Conservation (phyloP, 345 rosid genomes). For the Aquilaria sinensis region DNA sequence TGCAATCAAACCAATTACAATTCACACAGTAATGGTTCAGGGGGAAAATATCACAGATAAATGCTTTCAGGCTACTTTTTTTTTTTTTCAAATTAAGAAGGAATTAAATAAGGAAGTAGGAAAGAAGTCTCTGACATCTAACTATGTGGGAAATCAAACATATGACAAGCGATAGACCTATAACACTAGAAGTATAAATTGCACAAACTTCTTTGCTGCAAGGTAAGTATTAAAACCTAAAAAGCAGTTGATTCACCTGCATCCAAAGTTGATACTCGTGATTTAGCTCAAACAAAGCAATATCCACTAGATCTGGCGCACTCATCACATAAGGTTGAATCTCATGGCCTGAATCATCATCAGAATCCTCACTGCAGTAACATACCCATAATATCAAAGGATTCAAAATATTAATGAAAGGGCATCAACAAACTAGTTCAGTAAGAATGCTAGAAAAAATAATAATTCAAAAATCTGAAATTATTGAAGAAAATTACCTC, state of each 20-base stretch:
- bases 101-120: too few species aligned
- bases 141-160: too few species aligned
- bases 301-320: conserved; percentile 48
- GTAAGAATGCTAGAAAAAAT: neutral
- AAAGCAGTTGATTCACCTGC: conserved; percentile 35
- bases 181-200: too few species aligned
- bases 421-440: conserved; percentile 7
- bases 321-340: conserved; percentile 40
- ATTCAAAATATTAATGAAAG: conserved; percentile 6
- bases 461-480: neutral
- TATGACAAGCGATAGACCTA: too few species aligned
- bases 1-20: conserved; percentile 25
- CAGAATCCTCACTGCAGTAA: conserved; percentile 49
- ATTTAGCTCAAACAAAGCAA: conserved; percentile 45
- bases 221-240: too few species aligned
- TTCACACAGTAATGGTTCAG: neutral
- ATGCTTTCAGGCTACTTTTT: too few species aligned
- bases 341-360: conserved; percentile 35
- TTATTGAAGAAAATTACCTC: conserved; percentile 31
- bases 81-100: too few species aligned
- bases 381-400: too few species aligned
- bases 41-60: too few species aligned
- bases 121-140: too few species aligned
- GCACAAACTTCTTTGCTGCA: too few species aligned
- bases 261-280: conserved; percentile 50